phyloP scores from a whole-genome alignment of 495 filamentous ascomycete genomes.

The Oidiodendron maius region DNA sequence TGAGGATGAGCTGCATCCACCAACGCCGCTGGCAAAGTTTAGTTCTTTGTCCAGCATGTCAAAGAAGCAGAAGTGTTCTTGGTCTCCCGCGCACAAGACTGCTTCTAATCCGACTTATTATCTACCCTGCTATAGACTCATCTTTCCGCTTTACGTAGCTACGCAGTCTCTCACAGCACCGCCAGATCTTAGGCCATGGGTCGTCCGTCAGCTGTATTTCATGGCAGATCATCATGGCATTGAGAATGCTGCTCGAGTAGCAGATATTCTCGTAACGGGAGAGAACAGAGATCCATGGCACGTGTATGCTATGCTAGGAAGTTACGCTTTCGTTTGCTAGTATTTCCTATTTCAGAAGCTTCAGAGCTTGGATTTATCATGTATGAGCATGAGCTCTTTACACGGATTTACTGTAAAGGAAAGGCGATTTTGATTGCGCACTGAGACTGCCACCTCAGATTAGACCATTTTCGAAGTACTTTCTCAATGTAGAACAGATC shows the following conservation, averaged over 20 bases:
- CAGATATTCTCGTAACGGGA: background rate
- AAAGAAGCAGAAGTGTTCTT: background rate
- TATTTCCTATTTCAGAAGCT: background rate
- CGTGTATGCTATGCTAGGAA: slow-evolving; percentile 3
- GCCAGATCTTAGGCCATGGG: background rate
- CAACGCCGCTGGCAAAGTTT: no score
- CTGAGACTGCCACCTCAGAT: no score
- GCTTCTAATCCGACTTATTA: background rate
- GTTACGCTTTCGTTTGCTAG: slow-evolving; percentile 4
- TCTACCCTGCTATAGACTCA: slow-evolving; percentile 4
- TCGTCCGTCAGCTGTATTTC: background rate
- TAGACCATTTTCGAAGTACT: no score
- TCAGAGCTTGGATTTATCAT: no score
- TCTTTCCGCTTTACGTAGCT: slow-evolving; percentile 6
- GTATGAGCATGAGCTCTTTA: no score
- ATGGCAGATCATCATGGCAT: slow-evolving; percentile 1
- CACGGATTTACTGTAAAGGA: no score
- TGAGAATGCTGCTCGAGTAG: background rate
- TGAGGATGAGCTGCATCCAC: background rate
- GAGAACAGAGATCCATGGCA: background rate
- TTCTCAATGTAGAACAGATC: no score
- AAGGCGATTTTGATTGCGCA: no score
- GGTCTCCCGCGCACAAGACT: background rate
- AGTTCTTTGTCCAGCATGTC: background rate
- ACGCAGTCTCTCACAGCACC: background rate